Base-by-base conservation (phyloP, 2,329 filamentous ascomycete species). In the Mycosphaerella arachidis region DNA sequence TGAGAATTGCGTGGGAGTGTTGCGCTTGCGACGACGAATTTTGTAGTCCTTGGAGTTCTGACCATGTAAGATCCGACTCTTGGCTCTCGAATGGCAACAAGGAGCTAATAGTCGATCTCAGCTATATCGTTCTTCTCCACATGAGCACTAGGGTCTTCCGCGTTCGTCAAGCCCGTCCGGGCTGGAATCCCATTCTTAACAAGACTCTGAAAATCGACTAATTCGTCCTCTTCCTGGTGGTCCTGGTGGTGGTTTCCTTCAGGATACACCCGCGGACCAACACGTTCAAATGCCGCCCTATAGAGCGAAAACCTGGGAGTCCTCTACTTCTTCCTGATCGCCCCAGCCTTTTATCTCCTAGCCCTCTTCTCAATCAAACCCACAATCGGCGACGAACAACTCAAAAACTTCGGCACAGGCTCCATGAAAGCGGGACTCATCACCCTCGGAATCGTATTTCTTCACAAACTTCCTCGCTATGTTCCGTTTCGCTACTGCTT, bases 291-390 rank as follows among this genome's bases (percentile, higher is more conserved):
- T 2, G 55, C 52, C 10, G 29, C 53, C 7, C 24, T 48, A 6
- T 57, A 54, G 54, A 55, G 57, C 24, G 37, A 60, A 82, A 78
- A 82, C 63, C 78, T 78, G 73, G 80, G 81, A 69, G 75, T 83
- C 59, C 66, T 84, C 60, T 78, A 86, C 68, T 86, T 86, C 72
- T 74, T 88, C 55, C 69, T 87, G 48, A 61, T 86, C 60, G 79
- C 89, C 63, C 73, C 90, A 63, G 79, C 79, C 37, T 80, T 86
- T 66, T 79, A 89, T 37, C 75, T 89, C 48, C 81, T 84, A 4
- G 81, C 79, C 65, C 84, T 88, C 67, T 31, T 58, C 33, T 40
- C 55, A 29, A 55, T 31, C 46, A 84, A 88, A 67, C 33, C 53
- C 18, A 43, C 48, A 35, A 58, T 35, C 43, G 33, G 12, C 13